A percentile compares a stretch with the other conserved stretches of the same genome.
phyloP scores from a whole-genome alignment of 73 alveolate genomes.

The Paramecium sexaurelia region DNA sequence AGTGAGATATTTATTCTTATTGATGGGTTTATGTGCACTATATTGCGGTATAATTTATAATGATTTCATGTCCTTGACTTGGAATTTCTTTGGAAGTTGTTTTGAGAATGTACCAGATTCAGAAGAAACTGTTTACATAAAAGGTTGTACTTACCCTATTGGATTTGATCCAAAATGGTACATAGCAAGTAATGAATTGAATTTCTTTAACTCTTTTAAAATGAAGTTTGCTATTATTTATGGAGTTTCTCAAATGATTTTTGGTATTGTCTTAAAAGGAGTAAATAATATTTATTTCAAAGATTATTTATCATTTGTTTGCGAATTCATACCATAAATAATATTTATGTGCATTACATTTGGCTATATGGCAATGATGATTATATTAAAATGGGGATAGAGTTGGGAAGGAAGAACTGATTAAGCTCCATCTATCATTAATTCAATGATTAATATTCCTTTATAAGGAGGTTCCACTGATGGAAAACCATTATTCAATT shows the following conservation, averaged over 20 bases:
- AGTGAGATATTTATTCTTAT: slow-evolving; percentile 82
- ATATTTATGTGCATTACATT: slow-evolving; percentile 84
- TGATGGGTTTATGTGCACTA: slow-evolving; percentile 96
- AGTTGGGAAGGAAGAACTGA: slow-evolving; percentile 86
- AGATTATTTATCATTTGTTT: slow-evolving; percentile 79
- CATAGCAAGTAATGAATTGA: slow-evolving; percentile 88
- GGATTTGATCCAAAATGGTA: slow-evolving; percentile 99
- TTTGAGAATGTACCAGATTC: slow-evolving; percentile 73
- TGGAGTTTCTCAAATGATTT: slow-evolving; percentile 95
- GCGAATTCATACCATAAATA: slow-evolving; percentile 96
- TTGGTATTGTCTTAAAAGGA: slow-evolving; percentile 94
- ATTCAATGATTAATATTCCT: slow-evolving; percentile 91
- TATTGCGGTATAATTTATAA: slow-evolving; percentile 96
- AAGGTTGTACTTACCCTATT: slow-evolving; percentile 84
- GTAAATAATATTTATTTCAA: slow-evolving; percentile 88
- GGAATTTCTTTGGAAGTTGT: slow-evolving; percentile 86
- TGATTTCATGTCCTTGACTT: slow-evolving; percentile 95
- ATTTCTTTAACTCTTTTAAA: slow-evolving; percentile 92
- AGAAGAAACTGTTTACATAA: slow-evolving; percentile 53
- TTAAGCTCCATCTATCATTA: slow-evolving; percentile 93
- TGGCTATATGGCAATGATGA: slow-evolving; percentile 94
- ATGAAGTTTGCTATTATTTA: slow-evolving; percentile 97
- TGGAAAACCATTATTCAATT: slow-evolving; percentile 86
- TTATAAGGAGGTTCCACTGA: slow-evolving; percentile 87
- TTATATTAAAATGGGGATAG: slow-evolving; percentile 92